Conservation (phyloP, 306 rosid species). For the Erythrophleum fordii region DNA sequence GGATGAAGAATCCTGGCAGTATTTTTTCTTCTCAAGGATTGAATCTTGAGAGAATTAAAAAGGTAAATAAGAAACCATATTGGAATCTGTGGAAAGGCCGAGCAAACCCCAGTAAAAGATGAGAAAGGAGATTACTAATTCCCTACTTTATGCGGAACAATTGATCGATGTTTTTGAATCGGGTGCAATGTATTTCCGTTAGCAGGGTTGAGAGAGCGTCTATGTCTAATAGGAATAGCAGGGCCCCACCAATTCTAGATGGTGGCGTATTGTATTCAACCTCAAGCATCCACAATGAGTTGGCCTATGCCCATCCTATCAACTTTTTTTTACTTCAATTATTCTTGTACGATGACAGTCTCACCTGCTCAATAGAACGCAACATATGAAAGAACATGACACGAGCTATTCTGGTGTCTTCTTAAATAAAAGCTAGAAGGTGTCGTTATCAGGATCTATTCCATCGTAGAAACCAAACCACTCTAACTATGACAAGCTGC, state of each 20-base stretch:
- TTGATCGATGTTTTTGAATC: slow-evolving; percentile 9
- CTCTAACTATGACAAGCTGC: slow-evolving; percentile 14
- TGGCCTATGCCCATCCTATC: slow-evolving; percentile 42
- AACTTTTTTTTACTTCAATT: slow-evolving; percentile 30
- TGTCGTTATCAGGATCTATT: slow-evolving; percentile 52
- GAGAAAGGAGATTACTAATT: not conserved
- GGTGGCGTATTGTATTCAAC: slow-evolving; percentile 49
- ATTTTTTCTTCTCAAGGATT: not conserved
- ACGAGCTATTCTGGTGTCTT: slow-evolving; percentile 30
- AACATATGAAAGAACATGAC: slow-evolving; percentile 24
- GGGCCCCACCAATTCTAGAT: slow-evolving; percentile 32
- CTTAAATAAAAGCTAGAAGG: slow-evolving; percentile 40
- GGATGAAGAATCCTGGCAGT: not conserved
- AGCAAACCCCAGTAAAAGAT: slow-evolving; percentile 10
- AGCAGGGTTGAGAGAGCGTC: slow-evolving; percentile 25
- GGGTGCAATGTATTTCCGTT: slow-evolving; percentile 41
- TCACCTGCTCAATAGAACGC: slow-evolving; percentile 35
- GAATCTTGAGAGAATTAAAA: slow-evolving; percentile 10
- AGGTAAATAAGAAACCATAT: slow-evolving; percentile 27
- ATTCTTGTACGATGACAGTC: slow-evolving; percentile 37
- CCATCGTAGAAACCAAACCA: slow-evolving; percentile 38
- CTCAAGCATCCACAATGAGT: slow-evolving; percentile 38
- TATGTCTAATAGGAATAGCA: not conserved
- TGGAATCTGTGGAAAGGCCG: not conserved
- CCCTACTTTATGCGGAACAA: slow-evolving; percentile 23